These are phyloP conservation scores for Hypoxylon perforatum DNA, from an alignment of 495 filamentous ascomycete species.

Conservation along the genomic window DNA sequence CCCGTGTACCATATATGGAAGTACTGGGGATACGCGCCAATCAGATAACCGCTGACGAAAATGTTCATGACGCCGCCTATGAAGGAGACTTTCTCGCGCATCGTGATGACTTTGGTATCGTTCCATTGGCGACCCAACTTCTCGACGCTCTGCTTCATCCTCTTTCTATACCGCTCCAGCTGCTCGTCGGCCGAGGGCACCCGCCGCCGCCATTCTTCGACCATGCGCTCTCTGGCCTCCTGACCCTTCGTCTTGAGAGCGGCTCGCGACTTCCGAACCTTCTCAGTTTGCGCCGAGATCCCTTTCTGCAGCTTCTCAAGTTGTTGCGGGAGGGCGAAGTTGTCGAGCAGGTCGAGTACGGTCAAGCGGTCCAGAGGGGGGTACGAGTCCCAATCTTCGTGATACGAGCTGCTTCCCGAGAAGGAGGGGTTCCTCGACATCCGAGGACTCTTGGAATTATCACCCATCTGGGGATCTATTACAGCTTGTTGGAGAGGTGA, in stretches of 20 bases:
- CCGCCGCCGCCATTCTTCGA: slow-evolving; percentile 87
- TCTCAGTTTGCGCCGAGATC: slow-evolving; percentile 82
- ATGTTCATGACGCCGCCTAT: slow-evolving; percentile 96
- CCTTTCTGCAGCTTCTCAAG: slow-evolving; percentile 88
- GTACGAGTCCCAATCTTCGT: slow-evolving; percentile 87
- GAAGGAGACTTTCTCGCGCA: slow-evolving; percentile 94
- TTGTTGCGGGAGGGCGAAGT: slow-evolving; percentile 87
- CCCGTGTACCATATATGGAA: slow-evolving; percentile 93
- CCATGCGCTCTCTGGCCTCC: slow-evolving; percentile 73
- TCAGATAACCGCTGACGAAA: slow-evolving; percentile 93
- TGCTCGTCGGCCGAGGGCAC: slow-evolving; percentile 90
- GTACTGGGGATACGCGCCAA: slow-evolving; percentile 84
- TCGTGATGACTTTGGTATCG: slow-evolving; percentile 84
- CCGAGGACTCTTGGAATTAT: slow-evolving; percentile 61
- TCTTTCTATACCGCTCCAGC: slow-evolving; percentile 86
- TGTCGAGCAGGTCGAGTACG: slow-evolving; percentile 93
- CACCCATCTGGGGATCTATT: slow-evolving; percentile 52
- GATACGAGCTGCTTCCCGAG: slow-evolving; percentile 79
- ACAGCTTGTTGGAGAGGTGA: slow-evolving; percentile 54
- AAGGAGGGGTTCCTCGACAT: slow-evolving; percentile 80
- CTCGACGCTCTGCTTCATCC: slow-evolving; percentile 89
- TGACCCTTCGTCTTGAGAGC: slow-evolving; percentile 66
- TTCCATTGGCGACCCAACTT: slow-evolving; percentile 87
- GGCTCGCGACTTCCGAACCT: slow-evolving; percentile 83
- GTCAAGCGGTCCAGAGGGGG: slow-evolving; percentile 92